Conservation (phyloP, 2,329 filamentous ascomycete genomes). For the Ophiocordyceps camponoti-rufipedis region DNA sequence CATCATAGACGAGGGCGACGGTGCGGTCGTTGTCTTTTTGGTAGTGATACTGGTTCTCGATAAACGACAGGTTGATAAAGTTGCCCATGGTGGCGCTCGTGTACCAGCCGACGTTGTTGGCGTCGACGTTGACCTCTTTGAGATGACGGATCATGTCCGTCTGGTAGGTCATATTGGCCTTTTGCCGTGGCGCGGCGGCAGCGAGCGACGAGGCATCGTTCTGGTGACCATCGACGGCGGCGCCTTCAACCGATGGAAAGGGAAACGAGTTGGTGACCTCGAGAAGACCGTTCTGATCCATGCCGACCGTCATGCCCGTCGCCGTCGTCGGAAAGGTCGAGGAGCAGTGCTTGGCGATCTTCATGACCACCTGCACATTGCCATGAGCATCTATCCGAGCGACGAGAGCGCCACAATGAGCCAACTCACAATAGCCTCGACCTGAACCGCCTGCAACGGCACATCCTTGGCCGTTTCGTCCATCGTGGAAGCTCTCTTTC, state of each 20-base stretch:
- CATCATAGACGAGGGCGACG: slow-evolving; percentile 82
- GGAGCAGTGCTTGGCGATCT: slow-evolving; percentile 92
- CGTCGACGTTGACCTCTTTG: slow-evolving; percentile 94
- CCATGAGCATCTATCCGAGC: slow-evolving; percentile 4
- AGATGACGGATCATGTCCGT: slow-evolving; percentile 94
- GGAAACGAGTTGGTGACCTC: slow-evolving; percentile 92
- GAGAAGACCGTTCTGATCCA: slow-evolving; percentile 67
- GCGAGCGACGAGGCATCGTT: slow-evolving; percentile 59
- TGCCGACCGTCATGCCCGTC: slow-evolving; percentile 80
- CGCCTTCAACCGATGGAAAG: slow-evolving; percentile 68
- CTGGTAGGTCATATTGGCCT: slow-evolving; percentile 77
- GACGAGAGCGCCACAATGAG: slow-evolving; percentile 15
- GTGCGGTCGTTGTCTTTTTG: slow-evolving; percentile 87
- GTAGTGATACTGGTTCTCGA: slow-evolving; percentile 97
- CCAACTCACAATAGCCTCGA: slow-evolving; percentile 71
- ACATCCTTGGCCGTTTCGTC: slow-evolving; percentile 43
- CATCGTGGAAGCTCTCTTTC: slow-evolving; percentile 24
- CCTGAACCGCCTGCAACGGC: slow-evolving; percentile 73
- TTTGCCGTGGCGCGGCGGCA: slow-evolving; percentile 77
- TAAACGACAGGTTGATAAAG: slow-evolving; percentile 84
- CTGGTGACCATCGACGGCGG: slow-evolving; percentile 52
- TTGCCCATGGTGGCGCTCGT: slow-evolving; percentile 98
- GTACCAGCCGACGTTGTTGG: slow-evolving; percentile 97
- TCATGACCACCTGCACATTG: slow-evolving; percentile 63
- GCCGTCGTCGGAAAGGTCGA: slow-evolving; percentile 74